These are phyloP conservation scores for Pestalotiopsis sp. DNA, from an alignment of 2,329 filamentous ascomycete genomes.

Conservation along the genomic window DNA sequence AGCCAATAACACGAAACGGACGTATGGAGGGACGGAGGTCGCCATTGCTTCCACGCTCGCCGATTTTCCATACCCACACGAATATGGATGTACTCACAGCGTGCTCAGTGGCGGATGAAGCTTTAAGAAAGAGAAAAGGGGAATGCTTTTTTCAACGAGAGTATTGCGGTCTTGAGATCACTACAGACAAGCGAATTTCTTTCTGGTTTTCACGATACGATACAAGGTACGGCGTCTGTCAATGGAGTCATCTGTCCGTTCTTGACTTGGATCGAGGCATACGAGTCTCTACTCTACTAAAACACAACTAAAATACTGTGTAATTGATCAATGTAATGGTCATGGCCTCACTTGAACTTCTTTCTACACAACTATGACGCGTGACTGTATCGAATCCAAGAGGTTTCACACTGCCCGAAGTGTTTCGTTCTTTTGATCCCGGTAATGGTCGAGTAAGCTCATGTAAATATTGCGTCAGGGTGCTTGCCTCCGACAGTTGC, in stretches of 20 bases:
- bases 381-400: too few relatives aligned
- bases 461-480: too few relatives aligned
- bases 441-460: too few relatives aligned
- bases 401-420: too few relatives aligned
- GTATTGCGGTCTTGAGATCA: not conserved
- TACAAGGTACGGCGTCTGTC: not conserved
- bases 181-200: not conserved
- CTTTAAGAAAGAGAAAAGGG: not conserved
- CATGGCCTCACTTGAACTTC: not conserved
- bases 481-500: too few relatives aligned
- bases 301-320: not conserved
- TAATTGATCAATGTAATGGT: not conserved
- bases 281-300: not conserved
- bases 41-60: too few relatives aligned
- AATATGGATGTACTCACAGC: not conserved
- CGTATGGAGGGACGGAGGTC: too few relatives aligned
- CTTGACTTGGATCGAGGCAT: not conserved
- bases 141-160: not conserved
- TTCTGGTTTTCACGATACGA: not conserved
- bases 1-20: constrained; percentile 13
- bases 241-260: not conserved
- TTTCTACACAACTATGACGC: not conserved
- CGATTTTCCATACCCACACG: not conserved
- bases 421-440: too few relatives aligned
- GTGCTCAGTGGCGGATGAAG: not conserved